Percentiles rank a stretch among this genome's conserved stretches.
Evolutionary conservation across 2,329 filamentous ascomycete genomes (phyloP).

Genomic region (Epichloe gansuensis): DNA sequence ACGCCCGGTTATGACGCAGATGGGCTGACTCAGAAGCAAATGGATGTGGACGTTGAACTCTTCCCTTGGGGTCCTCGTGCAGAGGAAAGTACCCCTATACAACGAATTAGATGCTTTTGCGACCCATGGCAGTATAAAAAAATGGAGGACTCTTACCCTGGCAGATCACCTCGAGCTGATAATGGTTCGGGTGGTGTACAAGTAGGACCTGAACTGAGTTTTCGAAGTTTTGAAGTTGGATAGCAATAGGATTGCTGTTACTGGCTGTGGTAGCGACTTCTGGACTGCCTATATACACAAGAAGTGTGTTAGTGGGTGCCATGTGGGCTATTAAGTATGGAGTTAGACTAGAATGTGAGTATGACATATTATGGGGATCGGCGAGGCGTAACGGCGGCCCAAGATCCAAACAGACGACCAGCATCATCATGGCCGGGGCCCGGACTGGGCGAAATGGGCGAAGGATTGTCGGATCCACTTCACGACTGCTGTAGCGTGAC

Average conservation of each 20-base stretch:
- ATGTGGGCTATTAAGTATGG: neutral
- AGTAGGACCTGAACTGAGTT: slow-evolving; percentile 26
- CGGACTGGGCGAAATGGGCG: neutral
- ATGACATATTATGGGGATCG: slow-evolving; percentile 4
- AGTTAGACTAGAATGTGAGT: neutral
- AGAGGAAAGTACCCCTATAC: slow-evolving; percentile 47
- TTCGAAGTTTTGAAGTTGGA: slow-evolving; percentile 32
- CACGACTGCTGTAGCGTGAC: slow-evolving; percentile 3
- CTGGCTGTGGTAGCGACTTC: slow-evolving; percentile 7
- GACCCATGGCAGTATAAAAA: neutral
- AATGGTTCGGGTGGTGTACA: slow-evolving; percentile 37
- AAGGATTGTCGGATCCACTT: slow-evolving; percentile 8
- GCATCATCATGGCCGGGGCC: slow-evolving; percentile 4
- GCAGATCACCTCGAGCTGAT: slow-evolving; percentile 45
- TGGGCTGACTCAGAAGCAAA: slow-evolving; percentile 33
- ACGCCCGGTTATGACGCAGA: slow-evolving; percentile 23
- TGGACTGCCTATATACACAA: slow-evolving; percentile 1
- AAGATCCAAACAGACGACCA: slow-evolving; percentile 3
- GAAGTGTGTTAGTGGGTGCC: neutral
- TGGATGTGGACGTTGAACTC: slow-evolving; percentile 38
- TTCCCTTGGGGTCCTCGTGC: slow-evolving; percentile 40
- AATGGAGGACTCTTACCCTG: slow-evolving; percentile 33
- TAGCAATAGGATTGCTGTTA: slow-evolving; percentile 39
- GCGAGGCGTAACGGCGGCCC: neutral
- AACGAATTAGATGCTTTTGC: neutral